A percentile compares a stretch with the other conserved stretches of the same genome.
Evolutionary conservation across 768 basidiomycete genomes (phyloP).

Genomic region (Naematelia aurantialba): DNA sequence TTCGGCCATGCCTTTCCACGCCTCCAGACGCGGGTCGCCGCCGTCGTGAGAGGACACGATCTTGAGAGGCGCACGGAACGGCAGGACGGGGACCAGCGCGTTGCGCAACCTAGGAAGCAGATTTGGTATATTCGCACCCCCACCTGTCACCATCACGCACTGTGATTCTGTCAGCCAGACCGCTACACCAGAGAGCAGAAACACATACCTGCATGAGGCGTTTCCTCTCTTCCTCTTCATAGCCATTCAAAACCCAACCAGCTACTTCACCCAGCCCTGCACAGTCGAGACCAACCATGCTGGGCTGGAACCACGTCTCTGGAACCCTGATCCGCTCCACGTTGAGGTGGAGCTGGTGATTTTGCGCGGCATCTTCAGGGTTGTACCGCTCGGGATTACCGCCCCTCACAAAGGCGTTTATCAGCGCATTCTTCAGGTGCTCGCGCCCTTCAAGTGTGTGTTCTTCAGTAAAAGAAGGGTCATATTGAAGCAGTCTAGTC

Average conservation of each 20-base stretch:
- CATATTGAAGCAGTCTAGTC: constrained; percentile 71
- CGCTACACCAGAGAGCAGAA: neutral
- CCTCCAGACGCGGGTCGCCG: constrained; percentile 65
- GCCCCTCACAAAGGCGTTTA: constrained; percentile 68
- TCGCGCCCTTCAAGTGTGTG: constrained; percentile 77
- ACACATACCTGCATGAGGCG: constrained; percentile 70
- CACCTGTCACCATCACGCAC: constrained; percentile 88
- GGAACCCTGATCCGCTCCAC: constrained; percentile 85
- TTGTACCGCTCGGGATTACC: constrained; percentile 57
- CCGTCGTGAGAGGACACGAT: constrained; percentile 57
- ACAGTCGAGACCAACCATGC: constrained; percentile 90
- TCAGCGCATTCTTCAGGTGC: constrained; percentile 73
- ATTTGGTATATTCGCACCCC: constrained; percentile 69
- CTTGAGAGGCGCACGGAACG: constrained; percentile 70
- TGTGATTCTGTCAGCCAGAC: constrained; percentile 44
- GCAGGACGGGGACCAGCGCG: constrained; percentile 76
- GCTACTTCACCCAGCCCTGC: constrained; percentile 91
- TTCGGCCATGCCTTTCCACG: constrained; percentile 90
- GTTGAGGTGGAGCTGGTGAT: constrained; percentile 75
- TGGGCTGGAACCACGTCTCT: constrained; percentile 87
- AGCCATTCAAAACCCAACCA: constrained; percentile 73
- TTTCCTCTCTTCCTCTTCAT: constrained; percentile 64
- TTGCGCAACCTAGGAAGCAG: constrained; percentile 65
- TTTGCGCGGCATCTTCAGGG: constrained; percentile 53
- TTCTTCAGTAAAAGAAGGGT: constrained; percentile 75